A percentile compares a stretch with the other conserved stretches of the same genome.
Evolutionary conservation across 257 asterid species (phyloP).

Genomic region (Oldenlandia corymbosa): DNA sequence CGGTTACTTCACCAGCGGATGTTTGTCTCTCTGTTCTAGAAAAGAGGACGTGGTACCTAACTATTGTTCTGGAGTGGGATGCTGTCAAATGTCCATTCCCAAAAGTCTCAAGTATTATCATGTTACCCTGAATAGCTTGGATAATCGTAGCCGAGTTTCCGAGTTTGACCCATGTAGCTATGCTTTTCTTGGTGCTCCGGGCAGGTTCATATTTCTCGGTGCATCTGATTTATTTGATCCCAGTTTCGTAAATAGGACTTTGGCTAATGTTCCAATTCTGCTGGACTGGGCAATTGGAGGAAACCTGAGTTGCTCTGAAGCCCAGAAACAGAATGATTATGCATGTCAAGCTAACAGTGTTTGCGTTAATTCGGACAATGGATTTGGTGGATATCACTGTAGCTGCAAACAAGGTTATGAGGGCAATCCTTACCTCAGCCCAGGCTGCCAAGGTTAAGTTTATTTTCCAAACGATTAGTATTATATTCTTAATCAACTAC

Average conservation of each 20-base stretch:
- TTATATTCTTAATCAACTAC: background rate
- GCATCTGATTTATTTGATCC: conserved; percentile 25
- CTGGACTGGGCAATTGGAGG: conserved; percentile 76
- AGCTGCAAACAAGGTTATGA: conserved; percentile 41
- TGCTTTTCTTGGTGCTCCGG: conserved; percentile 48
- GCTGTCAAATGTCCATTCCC: conserved; percentile 49
- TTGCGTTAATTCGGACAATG: conserved; percentile 40
- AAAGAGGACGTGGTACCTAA: conserved; percentile 33
- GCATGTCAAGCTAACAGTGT: conserved; percentile 34
- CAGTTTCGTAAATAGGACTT: conserved; percentile 24
- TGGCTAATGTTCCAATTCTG: conserved; percentile 34
- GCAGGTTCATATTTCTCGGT: conserved; percentile 24
- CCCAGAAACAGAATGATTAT: conserved; percentile 13
- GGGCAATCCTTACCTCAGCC: conserved; percentile 52
- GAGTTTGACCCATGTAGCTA: conserved; percentile 40
- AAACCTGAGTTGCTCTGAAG: conserved; percentile 30
- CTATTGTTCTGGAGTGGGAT: conserved; percentile 46
- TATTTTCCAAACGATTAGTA: background rate
- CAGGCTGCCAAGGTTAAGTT: conserved; percentile 28
- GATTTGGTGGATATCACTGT: conserved; percentile 51
- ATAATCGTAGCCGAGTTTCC: conserved; percentile 5
- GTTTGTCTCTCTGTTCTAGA: conserved; percentile 33
- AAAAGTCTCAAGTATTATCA: conserved; percentile 34
- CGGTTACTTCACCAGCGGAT: conserved; percentile 29
- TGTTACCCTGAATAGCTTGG: background rate